Base-by-base conservation (phyloP, 2,329 filamentous ascomycete genomes). In the Cercospora berteroae region DNA sequence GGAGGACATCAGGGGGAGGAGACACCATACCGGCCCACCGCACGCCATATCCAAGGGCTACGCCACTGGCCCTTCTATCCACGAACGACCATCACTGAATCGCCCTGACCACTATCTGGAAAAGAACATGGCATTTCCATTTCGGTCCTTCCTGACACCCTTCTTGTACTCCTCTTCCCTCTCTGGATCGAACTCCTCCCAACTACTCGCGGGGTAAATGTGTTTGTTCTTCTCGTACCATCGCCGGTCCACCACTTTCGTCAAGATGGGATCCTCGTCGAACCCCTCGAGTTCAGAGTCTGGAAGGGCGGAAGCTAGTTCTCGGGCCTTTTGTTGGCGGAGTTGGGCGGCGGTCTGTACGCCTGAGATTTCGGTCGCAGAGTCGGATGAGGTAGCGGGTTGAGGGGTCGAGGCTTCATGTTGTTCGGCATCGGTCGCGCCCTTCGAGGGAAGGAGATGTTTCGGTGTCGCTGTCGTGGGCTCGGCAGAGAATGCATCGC, bases 221-320 rank as follows among this genome's bases (percentile, higher is more conserved):
- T 99, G 95, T 81, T 98, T 99, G 79, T 98, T 97, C 76, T 89
- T 88, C 82, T 97, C 93, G 78, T 97, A 99, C 95, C 95, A 99
- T 68, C 95, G 85, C 68, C 95, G 87, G 81, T 99, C 94, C 4
- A 99, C 94, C 3, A 99, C 94, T 78, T 97, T 98, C 3, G 94
- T 98, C 69, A 91, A 81, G 3, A 86, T 86, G 0, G 94, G 89
- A 73, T 98, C 94, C 69, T 95, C 91, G 48, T 84, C 80, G 27
- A 85, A 88, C 13, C 94, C 94, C 81, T 97, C 94, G 12, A 85
- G 81, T 29, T 83, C 79, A 3, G 77, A 71, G 62, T 83, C 81
- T 89, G 85, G 63, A 84, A 83, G 44, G 80, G 77, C 74, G 3
- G 67, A 65, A 20, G 66, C 61, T 5, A 63, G 39, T 10, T 69